Base-by-base conservation (phyloP, 805 yeast species). In the Candida stauntonica region DNA sequence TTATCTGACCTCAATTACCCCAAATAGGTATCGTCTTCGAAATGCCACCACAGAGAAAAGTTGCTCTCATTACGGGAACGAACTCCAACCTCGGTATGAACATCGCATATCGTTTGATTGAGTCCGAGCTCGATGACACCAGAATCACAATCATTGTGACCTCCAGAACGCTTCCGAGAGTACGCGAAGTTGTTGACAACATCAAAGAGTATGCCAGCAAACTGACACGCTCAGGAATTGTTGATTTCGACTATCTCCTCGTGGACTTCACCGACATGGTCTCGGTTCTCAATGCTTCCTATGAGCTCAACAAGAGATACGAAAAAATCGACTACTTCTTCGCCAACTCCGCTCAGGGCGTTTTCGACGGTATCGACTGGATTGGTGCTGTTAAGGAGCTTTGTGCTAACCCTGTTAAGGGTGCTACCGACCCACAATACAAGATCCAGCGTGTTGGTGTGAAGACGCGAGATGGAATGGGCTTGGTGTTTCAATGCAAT, bases 251-350 rank as follows among this genome's bases (percentile, higher is more conserved):
- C 62, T 93, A 93, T 52, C 55, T 89, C 2, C 64, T 93, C 34
- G 79, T 93, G n/a, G 98, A 93, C 58, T 88, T 91, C 58, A 74
- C 89, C 11, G 77, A 85, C 52, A 87, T 89, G 96, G 81, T 86
- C 8, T 85, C 96, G 1, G 75, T 89, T 12, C 64, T 86, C 20
- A 71, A 74, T 19, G 96, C 95, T 0, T 75, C 76, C 39, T 72
- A 81, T 48, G 95, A 87, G 39, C 61, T 93, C 44, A 62, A 63
- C 44, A 73, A 77, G 50, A 73, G 77, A 44, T 89, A 81, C 63
- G 54, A 60, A 6, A 73, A 77, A 31, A 71, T 93, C 26, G 89
- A 93, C 61, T 87, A 81, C 57, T 61, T 89, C 44, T 86, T 85
- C 55, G 72, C 88, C 42, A 91, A 88, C 63, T 88, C 98, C 7